phyloP scores from a whole-genome alignment of 2,329 filamentous ascomycete genomes.

The Alternaria burnsii region DNA sequence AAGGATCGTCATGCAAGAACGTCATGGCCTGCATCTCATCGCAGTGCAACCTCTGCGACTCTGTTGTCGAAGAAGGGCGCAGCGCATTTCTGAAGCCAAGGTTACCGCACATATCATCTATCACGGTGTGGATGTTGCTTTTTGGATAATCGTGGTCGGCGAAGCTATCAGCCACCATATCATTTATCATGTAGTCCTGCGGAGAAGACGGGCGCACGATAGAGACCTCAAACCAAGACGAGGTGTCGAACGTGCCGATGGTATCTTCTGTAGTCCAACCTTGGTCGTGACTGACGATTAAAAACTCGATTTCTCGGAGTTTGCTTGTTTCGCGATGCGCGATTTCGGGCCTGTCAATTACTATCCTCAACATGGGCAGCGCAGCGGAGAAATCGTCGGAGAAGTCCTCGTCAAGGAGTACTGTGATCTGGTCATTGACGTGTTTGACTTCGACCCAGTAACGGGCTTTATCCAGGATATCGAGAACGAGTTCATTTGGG shows the following conservation, averaged over 20 bases:
- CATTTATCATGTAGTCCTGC: background rate
- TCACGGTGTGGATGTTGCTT: background rate
- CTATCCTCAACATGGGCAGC: slow-evolving; percentile 14
- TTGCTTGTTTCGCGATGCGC: slow-evolving; percentile 7
- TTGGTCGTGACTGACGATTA: slow-evolving; percentile 32
- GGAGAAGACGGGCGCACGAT: slow-evolving; percentile 3
- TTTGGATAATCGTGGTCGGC: background rate
- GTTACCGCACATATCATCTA: background rate
- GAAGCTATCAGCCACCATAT: background rate
- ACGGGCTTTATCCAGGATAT: slow-evolving; percentile 24
- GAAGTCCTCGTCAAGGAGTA: slow-evolving; percentile 15
- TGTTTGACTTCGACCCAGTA: slow-evolving; percentile 21
- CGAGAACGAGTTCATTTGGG: slow-evolving; percentile 25
- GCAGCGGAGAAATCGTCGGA: slow-evolving; percentile 14
- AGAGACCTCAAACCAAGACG: slow-evolving; percentile 35
- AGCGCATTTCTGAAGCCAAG: slow-evolving; percentile 7
- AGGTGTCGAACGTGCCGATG: slow-evolving; percentile 23
- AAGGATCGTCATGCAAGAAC: background rate
- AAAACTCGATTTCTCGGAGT: slow-evolving; percentile 26
- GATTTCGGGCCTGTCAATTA: background rate
- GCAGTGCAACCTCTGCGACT: slow-evolving; percentile 21
- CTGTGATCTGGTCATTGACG: background rate
- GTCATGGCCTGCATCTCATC: slow-evolving; percentile 19
- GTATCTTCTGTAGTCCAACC: slow-evolving; percentile 29
- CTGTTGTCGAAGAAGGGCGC: slow-evolving; percentile 11